Conservation (phyloP, 768 basidiomycete genomes). For the Boletus pseudo-olivaceus region DNA sequence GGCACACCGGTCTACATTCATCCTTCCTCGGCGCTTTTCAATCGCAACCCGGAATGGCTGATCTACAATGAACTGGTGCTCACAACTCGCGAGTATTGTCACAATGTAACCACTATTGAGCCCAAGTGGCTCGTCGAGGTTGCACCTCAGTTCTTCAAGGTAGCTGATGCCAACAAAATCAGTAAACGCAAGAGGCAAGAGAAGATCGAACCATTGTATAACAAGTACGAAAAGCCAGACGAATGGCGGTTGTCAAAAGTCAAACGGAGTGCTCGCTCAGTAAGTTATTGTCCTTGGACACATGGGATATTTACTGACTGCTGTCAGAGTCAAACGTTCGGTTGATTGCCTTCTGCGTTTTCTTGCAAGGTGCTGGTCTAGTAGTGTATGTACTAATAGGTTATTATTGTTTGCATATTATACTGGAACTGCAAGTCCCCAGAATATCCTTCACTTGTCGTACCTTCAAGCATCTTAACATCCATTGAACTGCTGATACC, state of each 20-base stretch:
- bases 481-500: background rate
- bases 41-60: constrained; percentile 93
- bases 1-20: constrained; percentile 99
- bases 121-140: constrained; percentile 99
- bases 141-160: constrained; percentile 98
- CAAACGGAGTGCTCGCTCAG: constrained; percentile 86
- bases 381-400: constrained; percentile 13
- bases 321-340: constrained; percentile 83
- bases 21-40: constrained; percentile 95
- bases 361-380: background rate
- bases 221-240: constrained; percentile 93
- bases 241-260: constrained; percentile 94
- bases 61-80: constrained; percentile 95
- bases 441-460: background rate
- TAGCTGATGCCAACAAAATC: constrained; percentile 96
- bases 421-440: background rate
- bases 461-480: background rate
- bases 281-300: constrained; percentile 32
- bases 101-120: constrained; percentile 92
- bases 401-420: constrained; percentile 4
- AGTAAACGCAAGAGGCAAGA: constrained; percentile 94
- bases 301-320: constrained; percentile 11
- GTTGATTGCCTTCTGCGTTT: constrained; percentile 38
- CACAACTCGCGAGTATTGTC: constrained; percentile 93
- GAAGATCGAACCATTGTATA: constrained; percentile 94